phyloP scores from a whole-genome alignment of 106 monocot genomes.

The Dioscorea zingiberensis region DNA sequence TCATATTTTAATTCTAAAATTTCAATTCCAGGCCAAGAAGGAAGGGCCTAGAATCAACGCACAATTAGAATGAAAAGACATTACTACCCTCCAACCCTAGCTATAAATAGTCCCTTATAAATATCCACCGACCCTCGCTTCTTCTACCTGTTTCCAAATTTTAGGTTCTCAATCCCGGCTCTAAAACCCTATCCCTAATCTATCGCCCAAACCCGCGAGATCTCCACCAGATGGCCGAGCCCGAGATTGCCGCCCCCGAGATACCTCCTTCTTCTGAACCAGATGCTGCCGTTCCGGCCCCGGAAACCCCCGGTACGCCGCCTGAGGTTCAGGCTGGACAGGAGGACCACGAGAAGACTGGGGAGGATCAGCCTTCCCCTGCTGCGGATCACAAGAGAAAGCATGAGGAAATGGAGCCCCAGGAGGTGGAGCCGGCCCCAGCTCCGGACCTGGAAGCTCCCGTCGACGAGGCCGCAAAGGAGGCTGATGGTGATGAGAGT shows the following conservation, averaged over 20 bases:
- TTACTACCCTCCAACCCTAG: too few species aligned
- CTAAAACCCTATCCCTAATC: slow-evolving; percentile 1
- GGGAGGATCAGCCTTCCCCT: not conserved
- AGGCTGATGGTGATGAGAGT: not conserved
- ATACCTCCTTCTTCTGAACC: not conserved
- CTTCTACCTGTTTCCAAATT: too few species aligned
- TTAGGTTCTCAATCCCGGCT: too few species aligned
- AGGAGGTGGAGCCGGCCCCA: slow-evolving; percentile 9
- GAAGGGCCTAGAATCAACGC: too few species aligned
- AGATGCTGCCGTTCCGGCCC: not conserved
- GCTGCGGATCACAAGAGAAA: slow-evolving; percentile 34
- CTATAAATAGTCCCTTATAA: too few species aligned
- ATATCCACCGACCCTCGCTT: too few species aligned
- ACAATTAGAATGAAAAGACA: too few species aligned
- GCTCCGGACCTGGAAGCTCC: slow-evolving; percentile 5
- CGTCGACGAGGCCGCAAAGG: not conserved
- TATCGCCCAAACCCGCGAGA: not conserved
- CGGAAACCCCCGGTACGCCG: not conserved
- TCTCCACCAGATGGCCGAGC: not conserved
- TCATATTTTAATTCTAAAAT: too few species aligned
- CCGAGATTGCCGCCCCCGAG: not conserved
- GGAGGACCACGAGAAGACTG: not conserved
- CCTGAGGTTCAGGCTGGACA: not conserved
- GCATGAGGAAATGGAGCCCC: slow-evolving; percentile 16
- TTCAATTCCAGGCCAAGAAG: too few species aligned